Evolutionary conservation across 805 yeast species (phyloP), one percentile per base, ranked within the genome.

Genomic region (Kluyveromyces wickerhamii): DNA sequence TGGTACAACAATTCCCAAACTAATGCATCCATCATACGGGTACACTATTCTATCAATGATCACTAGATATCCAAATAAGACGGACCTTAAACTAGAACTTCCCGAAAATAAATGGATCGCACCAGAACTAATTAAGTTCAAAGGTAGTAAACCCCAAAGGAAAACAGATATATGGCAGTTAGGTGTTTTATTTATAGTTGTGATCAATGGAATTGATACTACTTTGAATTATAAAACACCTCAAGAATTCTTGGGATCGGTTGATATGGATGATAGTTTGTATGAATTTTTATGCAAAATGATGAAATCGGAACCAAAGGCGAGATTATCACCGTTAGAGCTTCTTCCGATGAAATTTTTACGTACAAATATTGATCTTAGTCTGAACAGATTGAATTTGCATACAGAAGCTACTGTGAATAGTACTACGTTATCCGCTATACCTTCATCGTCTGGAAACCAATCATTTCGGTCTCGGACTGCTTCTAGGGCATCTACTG

Each of bases 111-210:
- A 49, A 0, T 88, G 96, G 96, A 61, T 57, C 9, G 94, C 96
- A 0, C 96, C 97, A 0, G 96, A 88, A 53, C 43, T 78, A 6
- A 30, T 45, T 8, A 52, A 56, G 39, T 54, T 48, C 23, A 53
- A 49, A 11, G 60, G 52, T 32, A 48, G 57, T 22, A 72, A 68
- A 37, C 79, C 82, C 10, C 79, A 79, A 38, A 65, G 87, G 23
- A 83, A 86, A 54, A 78, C 96, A 0, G 98, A 92, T 62, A 80
- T 92, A 7, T 92, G 97, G 97, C 83, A 83, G 50, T 60, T 87
- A 25, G 98, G 96, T 6, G 84, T 84, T 0, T 55, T 82, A 5
- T 79, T 89, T 44, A 67, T 77, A 12, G 76, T 81, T 42, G 63
- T 79, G 53, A 65, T 84, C 4, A 63, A 70, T 28, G 89, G 94